Evolutionary conservation across 139 green algal genomes (phyloP), one percentile per base, ranked within the genome.

Genomic region (Mesotaenium endlicherianum): DNA sequence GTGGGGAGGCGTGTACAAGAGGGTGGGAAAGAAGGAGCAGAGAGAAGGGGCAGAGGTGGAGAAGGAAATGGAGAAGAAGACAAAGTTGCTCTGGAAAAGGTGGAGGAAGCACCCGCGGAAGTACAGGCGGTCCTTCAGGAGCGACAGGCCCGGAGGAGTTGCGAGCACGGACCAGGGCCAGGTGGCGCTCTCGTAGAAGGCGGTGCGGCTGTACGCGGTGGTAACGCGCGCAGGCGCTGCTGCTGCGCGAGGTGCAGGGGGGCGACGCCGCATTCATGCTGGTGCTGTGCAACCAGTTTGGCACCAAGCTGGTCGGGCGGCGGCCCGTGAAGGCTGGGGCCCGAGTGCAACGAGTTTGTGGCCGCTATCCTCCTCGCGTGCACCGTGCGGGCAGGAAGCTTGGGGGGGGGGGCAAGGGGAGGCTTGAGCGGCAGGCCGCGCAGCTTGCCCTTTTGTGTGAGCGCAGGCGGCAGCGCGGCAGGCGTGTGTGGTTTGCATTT

Each of bases 201-300:
- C 41, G 11, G 30, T 82, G 4, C 58, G 70, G 4, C 17, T 84
- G 8, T 84, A 83, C 41, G 36, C 77, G 64, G 40, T 84, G 64
- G 36, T 84, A 30, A 67, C 69, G 67, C 45, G 77, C 4, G 3
- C 60, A 84, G 36, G 77, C 69, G 14, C n/a, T 60, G 69, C 8
- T 82, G 67, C 77, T 84, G 69, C 38, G 40, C 4, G 77, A 84
- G 39, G 77, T 84, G 6, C 38, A 83, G 39, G 77, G 77, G 30
- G 77, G 77, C 34, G 77, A 84, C 41, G n/a, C 6, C 34, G 36
- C 17, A 11, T 31, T 55, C 6, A 14, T 84, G 34, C 6, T 42
- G 30, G 36, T 83, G 36, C 77, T 83, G 5, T 82, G 67, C 8
- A 38, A 83, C 30, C 20, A 34, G 31, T 36, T 83, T 3, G 77